Conservation (phyloP, 2,329 filamentous ascomycete species). For the Onygenales sp. region DNA sequence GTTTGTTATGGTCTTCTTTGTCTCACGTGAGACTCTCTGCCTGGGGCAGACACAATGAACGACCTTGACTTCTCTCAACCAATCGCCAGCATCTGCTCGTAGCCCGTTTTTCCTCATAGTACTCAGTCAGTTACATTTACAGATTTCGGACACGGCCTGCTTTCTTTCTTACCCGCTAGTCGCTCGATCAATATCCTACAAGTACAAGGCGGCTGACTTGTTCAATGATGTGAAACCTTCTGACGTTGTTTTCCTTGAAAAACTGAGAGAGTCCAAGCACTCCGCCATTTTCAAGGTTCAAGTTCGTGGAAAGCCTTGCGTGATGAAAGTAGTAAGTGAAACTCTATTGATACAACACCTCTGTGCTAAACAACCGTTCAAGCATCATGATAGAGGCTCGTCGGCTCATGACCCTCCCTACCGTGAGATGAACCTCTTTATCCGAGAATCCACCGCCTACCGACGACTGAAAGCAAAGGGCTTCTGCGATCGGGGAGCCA, state of each 20-base stretch:
- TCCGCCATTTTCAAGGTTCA: conserved; percentile 11
- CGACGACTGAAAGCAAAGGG: conserved; percentile 6
- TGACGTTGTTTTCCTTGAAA: conserved; percentile 8
- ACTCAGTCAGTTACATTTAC: not conserved
- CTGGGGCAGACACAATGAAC: not conserved
- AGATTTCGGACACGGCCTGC: not conserved
- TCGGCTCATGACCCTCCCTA: not conserved
- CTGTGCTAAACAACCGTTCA: not conserved
- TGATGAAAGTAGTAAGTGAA: conserved; percentile 15
- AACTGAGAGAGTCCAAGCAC: conserved; percentile 5
- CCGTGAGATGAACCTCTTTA: not conserved
- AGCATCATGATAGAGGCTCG: conserved; percentile 3
- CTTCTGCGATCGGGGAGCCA: conserved; percentile 5
- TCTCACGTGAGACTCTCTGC: not conserved
- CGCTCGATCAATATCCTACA: not conserved
- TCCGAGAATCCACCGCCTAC: conserved; percentile 7
- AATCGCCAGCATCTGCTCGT: not conserved
- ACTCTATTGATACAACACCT: not conserved
- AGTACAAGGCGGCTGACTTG: not conserved
- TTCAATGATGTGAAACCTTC: not conserved
- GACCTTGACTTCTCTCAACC: not conserved
- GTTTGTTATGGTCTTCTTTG: too few species aligned
- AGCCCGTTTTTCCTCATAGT: not conserved
- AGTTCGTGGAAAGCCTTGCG: conserved; percentile 6
- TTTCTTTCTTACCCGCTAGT: not conserved